Evolutionary conservation across 2,329 filamentous ascomycete species (phyloP), one percentile per base, ranked within the genome.

Genomic region (Torrubiellomyces zombiae): DNA sequence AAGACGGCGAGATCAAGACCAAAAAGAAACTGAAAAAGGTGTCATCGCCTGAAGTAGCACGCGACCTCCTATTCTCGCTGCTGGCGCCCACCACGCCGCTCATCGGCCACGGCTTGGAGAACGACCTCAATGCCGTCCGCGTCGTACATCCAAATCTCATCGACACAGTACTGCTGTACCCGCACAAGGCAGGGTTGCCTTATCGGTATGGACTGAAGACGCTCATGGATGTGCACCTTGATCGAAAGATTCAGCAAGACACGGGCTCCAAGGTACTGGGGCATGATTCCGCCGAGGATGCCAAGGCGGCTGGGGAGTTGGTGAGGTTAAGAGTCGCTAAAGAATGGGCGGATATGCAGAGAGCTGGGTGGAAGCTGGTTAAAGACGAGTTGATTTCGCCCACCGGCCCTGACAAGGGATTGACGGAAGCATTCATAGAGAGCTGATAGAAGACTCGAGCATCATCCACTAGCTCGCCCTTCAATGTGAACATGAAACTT

Each of bases 231-330:
- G 58, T 53, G n/a, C 58, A 77, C 31, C 63, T 98, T 6, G 64
- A 73, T 28, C 63, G 74, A 14, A 67, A 74, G 26, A 94, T 98
- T 18, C 89, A 98, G 49, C 69, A 70, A 18, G 76, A 74, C 21
- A 65, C 30, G 34, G 51, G 48, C 0, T 50, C 48, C 4, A 48
- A 53, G 21, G 47, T 56, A 12, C 38, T 55, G 12, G 89, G 89
- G 0, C 89, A 98, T 48, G 89, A 98, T 52, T 92, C 81, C 14
- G 76, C 75, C 14, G 89, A 98, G 47, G 89, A 98, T 44, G 82
- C 89, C 1, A 66, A 75, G 23, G 80, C 85, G 0, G 86, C 91
- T 0, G 89, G 86, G 1, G 83, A 95, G 31, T 50, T 98, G 25
- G 79, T 92, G 0, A 59, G 77, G 23, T 60, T 71, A 24, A 79